Conservation (phyloP, 2,329 filamentous ascomycete genomes). For the Fusarium bulbicola region DNA sequence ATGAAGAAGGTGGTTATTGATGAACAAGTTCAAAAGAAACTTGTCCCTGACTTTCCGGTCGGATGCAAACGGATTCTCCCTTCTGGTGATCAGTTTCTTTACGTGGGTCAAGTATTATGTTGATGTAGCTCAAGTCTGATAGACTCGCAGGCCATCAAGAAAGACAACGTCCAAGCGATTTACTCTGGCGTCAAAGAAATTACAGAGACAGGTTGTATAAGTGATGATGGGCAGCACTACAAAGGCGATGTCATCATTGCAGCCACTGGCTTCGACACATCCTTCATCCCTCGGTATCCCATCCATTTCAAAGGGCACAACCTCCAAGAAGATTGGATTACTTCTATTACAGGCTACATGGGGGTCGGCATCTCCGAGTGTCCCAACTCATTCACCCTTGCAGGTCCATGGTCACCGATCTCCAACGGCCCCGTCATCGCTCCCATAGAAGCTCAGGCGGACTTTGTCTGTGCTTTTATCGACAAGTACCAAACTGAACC, state of each 20-base stretch:
- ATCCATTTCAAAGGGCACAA: slow-evolving; percentile 6
- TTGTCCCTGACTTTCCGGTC: slow-evolving; percentile 8
- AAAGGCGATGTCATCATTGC: slow-evolving; percentile 5
- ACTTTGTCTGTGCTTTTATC: slow-evolving; percentile 23
- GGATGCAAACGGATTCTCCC: slow-evolving; percentile 14
- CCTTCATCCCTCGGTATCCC: slow-evolving; percentile 10
- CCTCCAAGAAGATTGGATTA: slow-evolving; percentile 14
- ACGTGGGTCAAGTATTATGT: background rate
- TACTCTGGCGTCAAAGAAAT: slow-evolving; percentile 4
- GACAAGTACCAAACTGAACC: slow-evolving; percentile 28
- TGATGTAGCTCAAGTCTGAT: background rate
- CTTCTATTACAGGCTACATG: slow-evolving; percentile 14
- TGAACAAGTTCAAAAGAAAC: background rate
- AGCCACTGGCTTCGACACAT: slow-evolving; percentile 17
- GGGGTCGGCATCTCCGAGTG: slow-evolving; percentile 14
- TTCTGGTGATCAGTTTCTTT: slow-evolving; percentile 13
- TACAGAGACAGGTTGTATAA: slow-evolving; percentile 10
- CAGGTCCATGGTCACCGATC: slow-evolving; percentile 12
- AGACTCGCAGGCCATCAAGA: background rate
- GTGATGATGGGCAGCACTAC: background rate
- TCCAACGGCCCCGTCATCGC: slow-evolving; percentile 20
- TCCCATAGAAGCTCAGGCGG: slow-evolving; percentile 13
- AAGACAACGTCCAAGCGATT: background rate
- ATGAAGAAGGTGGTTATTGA: slow-evolving; percentile 8
- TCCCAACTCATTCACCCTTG: slow-evolving; percentile 16